A percentile compares a stretch with the other conserved stretches of the same genome.
Evolutionary conservation across 495 filamentous ascomycete species (phyloP).

Genomic region (Penicillium chermesinum): DNA sequence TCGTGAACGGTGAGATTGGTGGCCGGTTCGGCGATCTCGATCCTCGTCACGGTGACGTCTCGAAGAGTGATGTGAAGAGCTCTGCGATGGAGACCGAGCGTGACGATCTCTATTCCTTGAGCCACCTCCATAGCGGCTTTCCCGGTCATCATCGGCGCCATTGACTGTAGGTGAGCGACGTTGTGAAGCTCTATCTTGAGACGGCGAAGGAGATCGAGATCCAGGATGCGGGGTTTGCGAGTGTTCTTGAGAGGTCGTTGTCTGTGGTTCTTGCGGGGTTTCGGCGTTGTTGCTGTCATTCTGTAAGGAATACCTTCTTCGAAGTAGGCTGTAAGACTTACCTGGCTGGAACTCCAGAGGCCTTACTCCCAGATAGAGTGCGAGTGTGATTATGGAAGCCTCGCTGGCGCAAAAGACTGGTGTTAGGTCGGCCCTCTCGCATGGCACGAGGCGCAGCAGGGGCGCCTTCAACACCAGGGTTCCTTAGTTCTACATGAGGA

Average conservation of each 20-base stretch:
- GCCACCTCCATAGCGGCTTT: constrained; percentile 40
- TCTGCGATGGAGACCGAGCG: constrained; percentile 48
- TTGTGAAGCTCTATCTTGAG: constrained; percentile 50
- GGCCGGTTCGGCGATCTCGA: constrained; percentile 30
- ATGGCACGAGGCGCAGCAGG: constrained; percentile 93
- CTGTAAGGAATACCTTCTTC: not conserved
- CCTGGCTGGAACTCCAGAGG: constrained; percentile 29
- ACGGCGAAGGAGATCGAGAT: constrained; percentile 42
- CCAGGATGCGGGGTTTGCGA: constrained; percentile 28
- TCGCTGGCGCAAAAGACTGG: constrained; percentile 51
- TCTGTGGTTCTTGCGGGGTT: constrained; percentile 19
- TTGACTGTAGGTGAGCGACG: constrained; percentile 50
- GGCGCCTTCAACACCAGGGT: constrained; percentile 67
- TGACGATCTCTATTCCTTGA: constrained; percentile 19
- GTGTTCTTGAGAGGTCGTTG: constrained; percentile 26
- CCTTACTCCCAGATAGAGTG: constrained; percentile 22
- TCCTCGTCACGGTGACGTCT: constrained; percentile 44
- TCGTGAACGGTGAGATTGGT: constrained; percentile 42
- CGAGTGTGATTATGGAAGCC: constrained; percentile 28
- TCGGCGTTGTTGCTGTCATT: constrained; percentile 19
- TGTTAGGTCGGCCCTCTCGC: constrained; percentile 78
- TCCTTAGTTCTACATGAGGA: constrained; percentile 37
- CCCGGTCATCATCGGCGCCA: constrained; percentile 43
- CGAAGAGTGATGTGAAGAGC: constrained; percentile 46
- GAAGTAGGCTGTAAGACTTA: constrained; percentile 24